Evolutionary conservation across 352 stramenopile species (phyloP).

Genomic region (Globisporangium okanoganense): DNA sequence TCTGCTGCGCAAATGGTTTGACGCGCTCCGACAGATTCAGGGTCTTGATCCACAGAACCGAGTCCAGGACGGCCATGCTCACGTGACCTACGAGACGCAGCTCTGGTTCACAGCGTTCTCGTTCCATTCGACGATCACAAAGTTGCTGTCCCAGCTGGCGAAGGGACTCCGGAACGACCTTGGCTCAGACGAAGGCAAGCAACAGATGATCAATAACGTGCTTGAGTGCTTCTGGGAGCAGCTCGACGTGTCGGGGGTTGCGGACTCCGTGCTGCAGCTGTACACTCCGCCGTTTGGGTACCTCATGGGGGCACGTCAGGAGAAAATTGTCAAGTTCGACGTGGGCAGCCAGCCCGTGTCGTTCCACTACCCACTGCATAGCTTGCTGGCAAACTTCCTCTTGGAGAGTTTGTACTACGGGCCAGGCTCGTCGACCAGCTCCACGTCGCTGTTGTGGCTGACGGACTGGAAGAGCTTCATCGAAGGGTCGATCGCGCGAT

Average conservation of each 20-base stretch:
- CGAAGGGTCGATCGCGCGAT: slow-evolving; percentile 41
- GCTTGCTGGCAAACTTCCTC: slow-evolving; percentile 73
- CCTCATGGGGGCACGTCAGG: slow-evolving; percentile 37
- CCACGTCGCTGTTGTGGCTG: slow-evolving; percentile 30
- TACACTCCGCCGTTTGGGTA: slow-evolving; percentile 62
- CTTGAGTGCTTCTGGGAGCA: slow-evolving; percentile 74
- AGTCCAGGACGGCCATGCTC: slow-evolving; percentile 70
- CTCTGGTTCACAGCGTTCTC: slow-evolving; percentile 93
- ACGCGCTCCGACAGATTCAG: slow-evolving; percentile 68
- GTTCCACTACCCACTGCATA: slow-evolving; percentile 89
- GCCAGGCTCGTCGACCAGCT: slow-evolving; percentile 17
- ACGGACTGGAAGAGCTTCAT: slow-evolving; percentile 48
- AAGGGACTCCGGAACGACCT: slow-evolving; percentile 64
- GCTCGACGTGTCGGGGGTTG: slow-evolving; percentile 42
- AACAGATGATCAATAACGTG: slow-evolving; percentile 67
- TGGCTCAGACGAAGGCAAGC: slow-evolving; percentile 31
- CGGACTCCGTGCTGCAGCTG: slow-evolving; percentile 39
- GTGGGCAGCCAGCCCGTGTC: slow-evolving; percentile 75
- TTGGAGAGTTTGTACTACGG: slow-evolving; percentile 77
- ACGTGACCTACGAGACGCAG: slow-evolving; percentile 95
- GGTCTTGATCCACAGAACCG: slow-evolving; percentile 73
- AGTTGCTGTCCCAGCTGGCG: slow-evolving; percentile 52
- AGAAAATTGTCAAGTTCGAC: slow-evolving; percentile 76
- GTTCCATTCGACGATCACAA: slow-evolving; percentile 76
- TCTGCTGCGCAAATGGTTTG: slow-evolving; percentile 70